Base-by-base conservation (phyloP, 345 rosid genomes). In the Combretum micranthum region DNA sequence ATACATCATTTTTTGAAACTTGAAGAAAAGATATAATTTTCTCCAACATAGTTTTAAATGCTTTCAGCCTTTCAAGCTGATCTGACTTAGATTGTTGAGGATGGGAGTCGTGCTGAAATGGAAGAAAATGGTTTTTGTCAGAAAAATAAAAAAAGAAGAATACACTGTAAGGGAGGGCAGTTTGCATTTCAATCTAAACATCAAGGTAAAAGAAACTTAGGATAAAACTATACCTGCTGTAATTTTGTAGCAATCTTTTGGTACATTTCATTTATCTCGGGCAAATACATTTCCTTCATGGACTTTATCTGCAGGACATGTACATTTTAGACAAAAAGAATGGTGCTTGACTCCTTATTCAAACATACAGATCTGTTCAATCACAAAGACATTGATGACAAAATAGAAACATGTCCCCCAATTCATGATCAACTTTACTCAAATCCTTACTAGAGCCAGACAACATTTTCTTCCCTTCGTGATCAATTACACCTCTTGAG, bases 21-120 rank as follows among this genome's bases (percentile, higher is more conserved):
- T 83, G 78, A 49, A 93, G 65, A 65, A 85, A 64, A 9, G 42
- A 0, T 60, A 89, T 73, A 55, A 82, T 20, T 39, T 83, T 89
- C 70, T 93, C 99, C 80, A 93, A 71, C 86, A 79, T 71, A 43
- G 23, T 15, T 80, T 72, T 88, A 55, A 80, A 82, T 20, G 37
- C 15, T 72, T 78, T 83, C 66, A 93, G 64, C 80, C 77, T 86
- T 0, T 85, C 97, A 62, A 84, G 61, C 69, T 83, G 96, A 0
- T 87, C 92, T 50, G 83, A 62, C 73, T 84, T 89, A 42, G 86
- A 81, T 53, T 67, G 97, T 48, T 76, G 89, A 11, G 77, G 81
- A 73, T 80, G 71, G 62, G 90, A 69, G 60, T 86, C 94, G 58
- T 80, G 85, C 86, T 79, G 72, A 43, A 61, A 56, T 56, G 52